phyloP scores from a whole-genome alignment of 2,329 filamentous ascomycete species.

The Cercospora nicotianae region DNA sequence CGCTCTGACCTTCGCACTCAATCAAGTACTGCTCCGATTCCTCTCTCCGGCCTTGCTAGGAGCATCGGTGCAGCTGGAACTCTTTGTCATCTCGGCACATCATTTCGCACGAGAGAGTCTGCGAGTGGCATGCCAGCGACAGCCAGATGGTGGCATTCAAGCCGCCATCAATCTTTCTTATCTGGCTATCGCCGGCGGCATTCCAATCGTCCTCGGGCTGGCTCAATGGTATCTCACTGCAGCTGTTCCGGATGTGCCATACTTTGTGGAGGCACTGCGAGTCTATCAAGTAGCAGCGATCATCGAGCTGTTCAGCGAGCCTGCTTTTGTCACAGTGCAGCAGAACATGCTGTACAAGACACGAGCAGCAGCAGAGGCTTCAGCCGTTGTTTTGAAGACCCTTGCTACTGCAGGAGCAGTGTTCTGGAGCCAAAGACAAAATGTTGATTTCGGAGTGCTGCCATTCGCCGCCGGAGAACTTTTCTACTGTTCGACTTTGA shows the following conservation, averaged over 20 bases:
- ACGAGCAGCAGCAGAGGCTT: conserved; percentile 78
- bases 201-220: conserved; percentile 57
- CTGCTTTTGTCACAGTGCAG: conserved; percentile 85
- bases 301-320: conserved; percentile 81
- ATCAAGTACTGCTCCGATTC: conserved; percentile 85
- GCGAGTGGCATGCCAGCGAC: conserved; percentile 85
- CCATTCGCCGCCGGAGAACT: conserved; percentile 89
- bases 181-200: conserved; percentile 69
- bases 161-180: conserved; percentile 87
- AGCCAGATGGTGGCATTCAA: conserved; percentile 56
- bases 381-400: conserved; percentile 76
- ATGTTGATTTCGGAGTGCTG: conserved; percentile 67
- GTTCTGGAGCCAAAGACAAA: conserved; percentile 58
- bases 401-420: conserved; percentile 70
- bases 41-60: conserved; percentile 83
- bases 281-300: conserved; percentile 60
- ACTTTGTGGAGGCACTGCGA: conserved; percentile 58
- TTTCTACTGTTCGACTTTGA: conserved; percentile 67
- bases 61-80: conserved; percentile 83
- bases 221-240: conserved; percentile 66
- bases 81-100: conserved; percentile 88
- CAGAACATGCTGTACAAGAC: conserved; percentile 76
- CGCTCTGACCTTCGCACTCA: conserved; percentile 83
- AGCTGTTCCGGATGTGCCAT: conserved; percentile 58
- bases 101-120: conserved; percentile 93